These are phyloP conservation scores for Candida pseudoglaebosa DNA, from an alignment of 805 yeast genomes.

Conservation along the genomic window DNA sequence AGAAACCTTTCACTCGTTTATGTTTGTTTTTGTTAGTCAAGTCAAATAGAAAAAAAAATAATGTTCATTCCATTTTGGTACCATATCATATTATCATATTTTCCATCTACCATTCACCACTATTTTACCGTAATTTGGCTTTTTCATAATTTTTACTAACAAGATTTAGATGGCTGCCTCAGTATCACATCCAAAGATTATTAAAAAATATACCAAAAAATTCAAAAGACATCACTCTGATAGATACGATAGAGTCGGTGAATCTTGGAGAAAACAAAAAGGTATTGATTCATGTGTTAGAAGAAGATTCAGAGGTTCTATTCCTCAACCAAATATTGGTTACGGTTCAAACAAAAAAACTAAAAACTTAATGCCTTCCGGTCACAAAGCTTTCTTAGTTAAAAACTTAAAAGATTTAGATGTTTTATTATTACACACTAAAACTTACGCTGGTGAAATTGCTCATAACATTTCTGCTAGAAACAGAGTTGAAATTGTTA, in stretches of 20 bases:
- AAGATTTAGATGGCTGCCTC: conserved; percentile 78
- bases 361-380: conserved; percentile 91
- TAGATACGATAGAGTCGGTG: conserved; percentile 97
- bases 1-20: no score
- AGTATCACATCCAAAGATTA: conserved; percentile 98
- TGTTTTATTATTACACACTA: conserved; percentile 92
- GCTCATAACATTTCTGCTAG: conserved; percentile 98
- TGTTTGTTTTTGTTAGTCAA: no score
- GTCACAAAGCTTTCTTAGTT: conserved; percentile 96
- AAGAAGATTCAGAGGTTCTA: conserved; percentile 99
- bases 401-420: conserved; percentile 92
- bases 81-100: no score
- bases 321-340: conserved; percentile 99
- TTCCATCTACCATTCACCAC: not conserved
- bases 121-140: no score
- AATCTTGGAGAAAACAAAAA: conserved; percentile 99
- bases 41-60: no score
- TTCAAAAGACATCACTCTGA: conserved; percentile 99
- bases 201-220: conserved; percentile 98
- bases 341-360: conserved; percentile 99
- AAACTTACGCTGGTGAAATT: conserved; percentile 99
- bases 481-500: conserved; percentile 95
- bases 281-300: conserved; percentile 99
- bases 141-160: no score
- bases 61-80: no score